Evolutionary conservation across 495 filamentous ascomycete genomes (phyloP).

Genomic region (Oidiodendron maius): DNA sequence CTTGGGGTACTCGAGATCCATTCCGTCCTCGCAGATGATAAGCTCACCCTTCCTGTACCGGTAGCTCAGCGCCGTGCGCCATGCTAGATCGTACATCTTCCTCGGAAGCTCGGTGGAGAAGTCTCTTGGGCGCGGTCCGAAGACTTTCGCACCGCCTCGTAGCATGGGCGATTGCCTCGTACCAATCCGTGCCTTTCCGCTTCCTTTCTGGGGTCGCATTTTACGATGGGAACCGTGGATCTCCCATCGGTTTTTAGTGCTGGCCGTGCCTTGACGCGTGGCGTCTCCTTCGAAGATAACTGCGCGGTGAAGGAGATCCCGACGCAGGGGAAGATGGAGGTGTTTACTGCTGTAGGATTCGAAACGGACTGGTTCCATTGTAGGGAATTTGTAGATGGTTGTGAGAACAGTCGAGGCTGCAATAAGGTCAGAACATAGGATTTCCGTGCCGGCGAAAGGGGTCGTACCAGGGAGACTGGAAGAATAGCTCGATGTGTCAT

Average conservation of each 20-base stretch:
- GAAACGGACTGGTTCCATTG: slow-evolving; percentile 77
- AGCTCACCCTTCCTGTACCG: slow-evolving; percentile 82
- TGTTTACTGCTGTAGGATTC: slow-evolving; percentile 74
- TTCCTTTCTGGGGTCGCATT: slow-evolving; percentile 78
- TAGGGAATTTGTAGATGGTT: slow-evolving; percentile 86
- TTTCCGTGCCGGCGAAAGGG: neutral
- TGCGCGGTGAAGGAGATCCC: slow-evolving; percentile 90
- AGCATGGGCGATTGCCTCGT: slow-evolving; percentile 77
- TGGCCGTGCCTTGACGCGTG: slow-evolving; percentile 81
- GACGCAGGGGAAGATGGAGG: slow-evolving; percentile 77
- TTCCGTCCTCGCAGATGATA: slow-evolving; percentile 69
- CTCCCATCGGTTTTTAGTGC: slow-evolving; percentile 75
- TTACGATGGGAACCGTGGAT: slow-evolving; percentile 78
- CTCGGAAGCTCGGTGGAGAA: slow-evolving; percentile 76
- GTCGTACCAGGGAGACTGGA: slow-evolving; percentile 5
- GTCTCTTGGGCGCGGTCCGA: slow-evolving; percentile 76
- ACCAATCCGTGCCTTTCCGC: slow-evolving; percentile 71
- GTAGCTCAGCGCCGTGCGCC: slow-evolving; percentile 90
- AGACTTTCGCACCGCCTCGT: slow-evolving; percentile 76
- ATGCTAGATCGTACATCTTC: slow-evolving; percentile 94
- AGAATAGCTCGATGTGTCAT: neutral
- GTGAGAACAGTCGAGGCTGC: slow-evolving; percentile 58
- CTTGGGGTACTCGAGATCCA: slow-evolving; percentile 52
- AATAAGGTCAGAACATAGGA: slow-evolving; percentile 3
- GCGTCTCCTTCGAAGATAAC: slow-evolving; percentile 89